A percentile compares a stretch with the other conserved stretches of the same genome.
phyloP scores from a whole-genome alignment of 306 rosid species.

The Erythrophleum fordii region DNA sequence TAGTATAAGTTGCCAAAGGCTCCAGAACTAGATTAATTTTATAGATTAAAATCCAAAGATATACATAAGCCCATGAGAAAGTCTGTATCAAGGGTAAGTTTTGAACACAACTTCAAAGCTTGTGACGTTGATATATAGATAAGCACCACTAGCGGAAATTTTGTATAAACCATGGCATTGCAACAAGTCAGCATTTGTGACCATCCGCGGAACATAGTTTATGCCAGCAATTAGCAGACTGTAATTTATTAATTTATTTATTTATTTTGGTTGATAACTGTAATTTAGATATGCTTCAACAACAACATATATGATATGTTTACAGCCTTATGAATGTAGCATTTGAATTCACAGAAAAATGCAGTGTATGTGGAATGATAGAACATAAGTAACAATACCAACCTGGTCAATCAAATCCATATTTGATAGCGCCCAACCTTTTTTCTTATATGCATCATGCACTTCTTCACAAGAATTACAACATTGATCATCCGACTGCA shows the following conservation, averaged over 20 bases:
- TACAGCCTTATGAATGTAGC: slow-evolving; percentile 22
- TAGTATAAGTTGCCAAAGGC: slow-evolving; percentile 19
- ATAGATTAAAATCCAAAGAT: slow-evolving; percentile 5
- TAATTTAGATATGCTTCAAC: background rate
- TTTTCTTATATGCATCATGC: slow-evolving; percentile 88
- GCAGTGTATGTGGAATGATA: background rate
- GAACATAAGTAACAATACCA: slow-evolving; percentile 36
- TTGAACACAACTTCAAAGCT: background rate
- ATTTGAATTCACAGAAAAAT: slow-evolving; percentile 16
- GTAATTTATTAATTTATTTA: background rate
- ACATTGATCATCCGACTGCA: slow-evolving; percentile 88
- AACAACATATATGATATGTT: background rate
- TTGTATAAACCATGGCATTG: background rate
- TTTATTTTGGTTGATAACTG: background rate
- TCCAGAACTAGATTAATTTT: slow-evolving; percentile 13
- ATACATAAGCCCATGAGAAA: background rate
- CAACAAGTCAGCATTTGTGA: background rate
- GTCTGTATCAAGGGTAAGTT: background rate
- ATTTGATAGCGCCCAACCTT: slow-evolving; percentile 87
- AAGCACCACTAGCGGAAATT: background rate
- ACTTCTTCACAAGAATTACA: slow-evolving; percentile 95
- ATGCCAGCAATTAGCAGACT: background rate
- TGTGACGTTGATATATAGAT: background rate
- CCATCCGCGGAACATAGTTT: background rate
- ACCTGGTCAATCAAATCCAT: slow-evolving; percentile 92